A percentile compares a stretch with the other conserved stretches of the same genome.
Evolutionary conservation across 768 basidiomycete genomes (phyloP).

Genomic region (Steccherinum ochraceum): DNA sequence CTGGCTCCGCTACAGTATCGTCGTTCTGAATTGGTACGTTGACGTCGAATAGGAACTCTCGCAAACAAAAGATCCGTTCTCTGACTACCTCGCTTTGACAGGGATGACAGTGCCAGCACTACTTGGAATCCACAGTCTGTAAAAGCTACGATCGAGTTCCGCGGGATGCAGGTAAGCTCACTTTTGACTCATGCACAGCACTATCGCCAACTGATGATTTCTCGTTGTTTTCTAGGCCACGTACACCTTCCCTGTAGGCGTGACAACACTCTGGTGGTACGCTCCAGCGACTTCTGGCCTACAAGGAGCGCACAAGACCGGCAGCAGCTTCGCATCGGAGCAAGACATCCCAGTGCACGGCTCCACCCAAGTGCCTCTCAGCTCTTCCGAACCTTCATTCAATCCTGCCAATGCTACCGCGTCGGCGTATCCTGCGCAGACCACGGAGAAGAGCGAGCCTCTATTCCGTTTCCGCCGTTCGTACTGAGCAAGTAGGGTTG

Average conservation of each 20-base stretch:
- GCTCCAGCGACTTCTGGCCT: slow-evolving; percentile 13
- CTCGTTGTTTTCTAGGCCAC: slow-evolving; percentile 36
- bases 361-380: not conserved
- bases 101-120: slow-evolving; percentile 45
- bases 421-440: not conserved
- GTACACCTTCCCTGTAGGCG: slow-evolving; percentile 75
- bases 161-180: slow-evolving; percentile 44
- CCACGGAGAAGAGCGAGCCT: not conserved
- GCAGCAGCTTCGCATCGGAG: not conserved
- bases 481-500: not conserved
- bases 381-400: not conserved
- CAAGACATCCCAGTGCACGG: not conserved
- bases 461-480: not conserved
- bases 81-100: not conserved
- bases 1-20: slow-evolving; percentile 61
- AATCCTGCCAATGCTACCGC: not conserved
- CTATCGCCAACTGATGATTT: slow-evolving; percentile 2
- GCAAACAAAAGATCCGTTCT: not conserved
- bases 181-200: not conserved
- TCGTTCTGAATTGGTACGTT: slow-evolving; percentile 65
- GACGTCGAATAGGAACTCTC: slow-evolving; percentile 3
- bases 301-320: not conserved
- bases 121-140: slow-evolving; percentile 51
- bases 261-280: slow-evolving; percentile 53
- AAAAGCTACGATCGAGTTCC: slow-evolving; percentile 55